A percentile compares a stretch with the other conserved stretches of the same genome.
Evolutionary conservation across 495 filamentous ascomycete genomes (phyloP).

Genomic region (Aspergillus saccharolyticus): DNA sequence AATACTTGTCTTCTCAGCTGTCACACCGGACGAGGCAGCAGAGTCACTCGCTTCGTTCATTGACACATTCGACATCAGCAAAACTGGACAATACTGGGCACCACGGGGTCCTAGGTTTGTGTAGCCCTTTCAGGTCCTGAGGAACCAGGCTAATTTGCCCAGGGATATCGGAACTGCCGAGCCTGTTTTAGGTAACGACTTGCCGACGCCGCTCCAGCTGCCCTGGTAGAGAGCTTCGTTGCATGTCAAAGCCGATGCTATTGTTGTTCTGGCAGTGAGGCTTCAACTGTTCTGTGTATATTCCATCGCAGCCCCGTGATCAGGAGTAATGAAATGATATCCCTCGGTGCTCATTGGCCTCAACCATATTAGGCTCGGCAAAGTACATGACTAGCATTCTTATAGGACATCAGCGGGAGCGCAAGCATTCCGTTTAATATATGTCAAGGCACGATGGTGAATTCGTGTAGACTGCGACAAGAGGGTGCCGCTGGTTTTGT

Average conservation of each 20-base stretch:
- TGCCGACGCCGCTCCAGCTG: constrained; percentile 60
- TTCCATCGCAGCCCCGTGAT: too few relatives aligned
- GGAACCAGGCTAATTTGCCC: not conserved
- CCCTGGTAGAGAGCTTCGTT: constrained; percentile 50
- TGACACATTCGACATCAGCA: constrained; percentile 55
- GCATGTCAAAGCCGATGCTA: not conserved
- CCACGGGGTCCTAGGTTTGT: constrained; percentile 62
- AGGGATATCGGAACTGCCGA: constrained; percentile 69
- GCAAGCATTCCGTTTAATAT: too few relatives aligned
- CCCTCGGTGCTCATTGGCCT: too few relatives aligned
- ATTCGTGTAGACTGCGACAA: too few relatives aligned
- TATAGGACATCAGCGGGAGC: too few relatives aligned
- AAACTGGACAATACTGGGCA: constrained; percentile 68
- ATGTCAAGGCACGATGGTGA: too few relatives aligned
- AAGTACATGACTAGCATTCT: too few relatives aligned
- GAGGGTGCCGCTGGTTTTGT: too few relatives aligned
- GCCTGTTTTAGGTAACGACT: constrained; percentile 52
- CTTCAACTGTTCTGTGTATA: too few relatives aligned
- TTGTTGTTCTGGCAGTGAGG: not conserved
- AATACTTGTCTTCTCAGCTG: constrained; percentile 37
- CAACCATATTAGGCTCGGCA: too few relatives aligned
- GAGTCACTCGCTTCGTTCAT: constrained; percentile 56
- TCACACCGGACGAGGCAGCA: constrained; percentile 63
- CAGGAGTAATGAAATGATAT: too few relatives aligned
- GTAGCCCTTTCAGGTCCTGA: constrained; percentile 10